Evolutionary conservation across 139 green algal species (phyloP).

Genomic region (Eudorina sp.): DNA sequence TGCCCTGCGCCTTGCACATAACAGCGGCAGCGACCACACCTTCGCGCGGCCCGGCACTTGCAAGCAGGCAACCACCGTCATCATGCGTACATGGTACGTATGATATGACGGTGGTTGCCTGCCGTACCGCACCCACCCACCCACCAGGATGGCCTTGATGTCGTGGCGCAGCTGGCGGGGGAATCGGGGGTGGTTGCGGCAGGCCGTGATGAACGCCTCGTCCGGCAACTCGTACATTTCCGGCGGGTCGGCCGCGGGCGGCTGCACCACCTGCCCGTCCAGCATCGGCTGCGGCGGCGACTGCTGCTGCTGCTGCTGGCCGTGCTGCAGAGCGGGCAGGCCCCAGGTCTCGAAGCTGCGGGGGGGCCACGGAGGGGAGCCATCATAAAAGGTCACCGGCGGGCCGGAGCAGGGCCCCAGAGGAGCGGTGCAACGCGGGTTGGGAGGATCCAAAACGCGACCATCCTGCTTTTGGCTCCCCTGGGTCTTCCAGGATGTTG

Average conservation of each 20-base stretch:
- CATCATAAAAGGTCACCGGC: neutral
- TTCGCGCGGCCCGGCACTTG: no score
- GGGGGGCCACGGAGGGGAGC: neutral
- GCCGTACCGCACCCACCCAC: neutral
- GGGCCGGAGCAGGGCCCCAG: no score
- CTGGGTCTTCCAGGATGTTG: no score
- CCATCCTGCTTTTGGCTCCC: no score
- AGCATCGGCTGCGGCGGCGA: neutral
- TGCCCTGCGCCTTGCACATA: no score
- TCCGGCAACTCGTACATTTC: conserved; percentile 34
- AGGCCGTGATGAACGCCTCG: neutral
- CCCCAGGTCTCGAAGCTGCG: conserved; percentile 1
- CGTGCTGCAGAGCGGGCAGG: neutral
- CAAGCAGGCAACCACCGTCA: no score
- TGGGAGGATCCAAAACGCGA: no score
- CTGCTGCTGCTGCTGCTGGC: neutral
- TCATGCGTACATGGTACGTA: no score
- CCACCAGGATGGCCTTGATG: neutral
- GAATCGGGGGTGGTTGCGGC: conserved; percentile 5
- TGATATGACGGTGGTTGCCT: no score
- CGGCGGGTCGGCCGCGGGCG: neutral
- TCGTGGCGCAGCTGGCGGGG: neutral
- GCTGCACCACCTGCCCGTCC: neutral
- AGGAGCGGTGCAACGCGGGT: no score
- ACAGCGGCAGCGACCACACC: no score